Conservation (phyloP, 202 grass and related monocot species). For the Panicum virgatum region DNA sequence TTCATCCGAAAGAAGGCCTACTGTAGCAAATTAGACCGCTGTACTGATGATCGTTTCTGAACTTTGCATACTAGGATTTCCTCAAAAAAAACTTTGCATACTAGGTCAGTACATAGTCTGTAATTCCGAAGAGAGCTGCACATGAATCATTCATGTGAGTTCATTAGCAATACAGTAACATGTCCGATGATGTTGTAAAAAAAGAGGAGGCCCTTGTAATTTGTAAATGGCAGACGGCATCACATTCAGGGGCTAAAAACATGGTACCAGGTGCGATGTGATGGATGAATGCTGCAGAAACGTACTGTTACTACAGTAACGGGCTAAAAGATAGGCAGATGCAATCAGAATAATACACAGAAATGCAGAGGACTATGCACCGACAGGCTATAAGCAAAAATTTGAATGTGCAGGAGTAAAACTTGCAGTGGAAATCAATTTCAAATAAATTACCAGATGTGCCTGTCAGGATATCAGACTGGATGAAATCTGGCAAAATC, state of each 20-base stretch:
- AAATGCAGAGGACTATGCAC: background rate
- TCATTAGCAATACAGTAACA: background rate
- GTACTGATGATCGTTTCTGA: background rate
- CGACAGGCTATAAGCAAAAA: background rate
- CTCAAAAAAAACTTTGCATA: no score
- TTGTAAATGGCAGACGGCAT: background rate
- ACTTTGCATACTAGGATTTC: no score
- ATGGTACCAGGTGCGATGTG: background rate
- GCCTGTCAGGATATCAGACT: background rate
- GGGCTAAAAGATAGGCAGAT: background rate
- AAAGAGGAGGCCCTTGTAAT: background rate
- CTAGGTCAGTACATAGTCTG: background rate
- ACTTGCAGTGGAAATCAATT: background rate
- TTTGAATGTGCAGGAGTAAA: background rate
- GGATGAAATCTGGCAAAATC: background rate
- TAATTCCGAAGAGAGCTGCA: background rate
- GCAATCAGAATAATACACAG: slow-evolving; percentile 4
- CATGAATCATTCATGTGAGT: no score
- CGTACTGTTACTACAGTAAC: background rate
- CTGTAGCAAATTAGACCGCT: background rate
- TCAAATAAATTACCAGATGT: background rate
- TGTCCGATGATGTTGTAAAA: background rate
- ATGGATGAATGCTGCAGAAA: slow-evolving; percentile 16
- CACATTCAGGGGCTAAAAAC: background rate
- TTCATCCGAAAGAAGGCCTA: background rate